phyloP scores from a whole-genome alignment of 805 yeast genomes.

The Wickerhamomyces alni region DNA sequence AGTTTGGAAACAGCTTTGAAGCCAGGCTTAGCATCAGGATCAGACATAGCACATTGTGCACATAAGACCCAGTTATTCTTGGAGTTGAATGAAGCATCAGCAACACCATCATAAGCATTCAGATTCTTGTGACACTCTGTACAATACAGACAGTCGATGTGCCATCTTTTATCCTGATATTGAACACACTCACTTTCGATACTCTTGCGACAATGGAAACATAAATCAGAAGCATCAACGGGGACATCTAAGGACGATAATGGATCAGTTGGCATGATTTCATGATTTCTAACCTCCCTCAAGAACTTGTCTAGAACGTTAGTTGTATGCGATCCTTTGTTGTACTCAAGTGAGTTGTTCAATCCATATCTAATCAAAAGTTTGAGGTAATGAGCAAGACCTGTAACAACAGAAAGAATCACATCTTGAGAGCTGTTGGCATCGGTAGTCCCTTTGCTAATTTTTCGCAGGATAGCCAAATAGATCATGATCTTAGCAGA shows the following conservation, averaged over 20 bases:
- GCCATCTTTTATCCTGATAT: conserved; percentile 71
- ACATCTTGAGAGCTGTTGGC: conserved; percentile 47
- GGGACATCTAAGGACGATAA: conserved; percentile 39
- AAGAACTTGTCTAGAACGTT: conserved; percentile 61
- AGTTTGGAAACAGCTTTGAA: conserved; percentile 62
- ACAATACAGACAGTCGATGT: conserved; percentile 67
- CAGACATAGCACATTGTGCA: conserved; percentile 51
- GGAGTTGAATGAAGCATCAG: conserved; percentile 38
- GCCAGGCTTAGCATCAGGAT: conserved; percentile 44
- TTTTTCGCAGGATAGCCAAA: conserved; percentile 73
- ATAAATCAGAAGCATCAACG: conserved; percentile 65
- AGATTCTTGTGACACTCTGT: conserved; percentile 44
- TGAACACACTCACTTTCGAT: conserved; percentile 80
- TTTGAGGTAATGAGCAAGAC: conserved; percentile 89
- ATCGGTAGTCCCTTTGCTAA: conserved; percentile 28
- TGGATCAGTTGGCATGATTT: conserved; percentile 31
- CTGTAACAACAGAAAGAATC: conserved; percentile 76
- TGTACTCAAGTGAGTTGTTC: conserved; percentile 64
- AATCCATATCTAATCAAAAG: conserved; percentile 77
- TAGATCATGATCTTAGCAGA: conserved; percentile 89
- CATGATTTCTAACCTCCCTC: conserved; percentile 43
- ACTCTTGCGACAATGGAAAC: conserved; percentile 63
- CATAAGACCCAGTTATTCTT: conserved; percentile 42
- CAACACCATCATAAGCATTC: conserved; percentile 30
- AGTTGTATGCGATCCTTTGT: conserved; percentile 50